Conservation (phyloP, 352 stramenopile genomes). For the Pythium dissotocum region DNA sequence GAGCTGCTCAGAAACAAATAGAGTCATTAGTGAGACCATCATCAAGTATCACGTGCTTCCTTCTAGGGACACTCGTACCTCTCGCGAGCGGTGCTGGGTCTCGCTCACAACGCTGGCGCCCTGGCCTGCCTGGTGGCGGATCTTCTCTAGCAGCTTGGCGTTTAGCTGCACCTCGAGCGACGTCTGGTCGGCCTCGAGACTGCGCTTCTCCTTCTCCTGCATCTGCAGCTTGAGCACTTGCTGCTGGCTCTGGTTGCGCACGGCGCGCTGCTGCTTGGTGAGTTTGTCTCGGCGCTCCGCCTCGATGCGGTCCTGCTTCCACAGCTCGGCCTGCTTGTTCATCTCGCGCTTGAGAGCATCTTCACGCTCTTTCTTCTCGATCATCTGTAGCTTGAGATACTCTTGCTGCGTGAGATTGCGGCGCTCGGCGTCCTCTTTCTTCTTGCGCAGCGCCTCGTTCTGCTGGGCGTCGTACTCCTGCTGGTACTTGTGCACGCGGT, state of each 20-base stretch:
- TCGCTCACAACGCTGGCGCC: slow-evolving; percentile 48
- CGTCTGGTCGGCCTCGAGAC: slow-evolving; percentile 67
- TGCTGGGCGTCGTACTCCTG: slow-evolving; percentile 64
- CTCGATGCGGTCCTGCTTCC: slow-evolving; percentile 62
- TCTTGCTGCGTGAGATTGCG: slow-evolving; percentile 53
- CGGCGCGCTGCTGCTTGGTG: slow-evolving; percentile 47
- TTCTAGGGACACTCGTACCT: slow-evolving; percentile 36
- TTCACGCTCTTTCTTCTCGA: slow-evolving; percentile 72
- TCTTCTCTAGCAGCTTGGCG: slow-evolving; percentile 64
- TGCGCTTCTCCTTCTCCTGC: slow-evolving; percentile 57
- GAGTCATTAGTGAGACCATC: background rate
- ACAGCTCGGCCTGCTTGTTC: slow-evolving; percentile 83
- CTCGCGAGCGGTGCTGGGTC: slow-evolving; percentile 72
- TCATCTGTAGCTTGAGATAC: slow-evolving; percentile 59
- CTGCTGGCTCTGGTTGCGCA: slow-evolving; percentile 61
- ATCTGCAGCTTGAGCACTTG: slow-evolving; percentile 73
- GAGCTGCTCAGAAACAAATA: slow-evolving; percentile 29
- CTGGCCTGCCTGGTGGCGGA: slow-evolving; percentile 59
- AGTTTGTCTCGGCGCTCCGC: slow-evolving; percentile 56
- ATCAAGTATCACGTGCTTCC: background rate
- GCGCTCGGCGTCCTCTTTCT: slow-evolving; percentile 52
- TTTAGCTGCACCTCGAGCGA: slow-evolving; percentile 77
- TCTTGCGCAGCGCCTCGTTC: slow-evolving; percentile 50
- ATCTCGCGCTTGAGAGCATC: slow-evolving; percentile 51
- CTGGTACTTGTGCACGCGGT: slow-evolving; percentile 62